Evolutionary conservation across 352 stramenopile genomes (phyloP).

Genomic region (Thalassiosira mediterranea): DNA sequence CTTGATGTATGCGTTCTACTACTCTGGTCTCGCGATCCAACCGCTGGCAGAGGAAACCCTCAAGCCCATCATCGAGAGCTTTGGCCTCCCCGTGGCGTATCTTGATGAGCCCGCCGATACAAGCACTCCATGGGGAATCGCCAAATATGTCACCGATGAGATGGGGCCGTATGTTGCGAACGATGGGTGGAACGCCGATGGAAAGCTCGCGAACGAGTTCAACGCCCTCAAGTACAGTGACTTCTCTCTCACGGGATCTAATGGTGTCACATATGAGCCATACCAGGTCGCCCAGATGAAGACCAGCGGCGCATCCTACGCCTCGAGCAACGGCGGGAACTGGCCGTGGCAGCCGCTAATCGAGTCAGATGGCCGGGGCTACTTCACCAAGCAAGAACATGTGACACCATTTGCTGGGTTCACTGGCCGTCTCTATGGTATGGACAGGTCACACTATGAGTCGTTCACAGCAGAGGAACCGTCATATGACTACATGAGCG

Average conservation of each 20-base stretch:
- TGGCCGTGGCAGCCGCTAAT: no score
- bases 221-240: constrained; percentile 5
- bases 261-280: background rate
- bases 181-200: constrained; percentile 13
- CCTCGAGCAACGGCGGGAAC: no score
- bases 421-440: no score
- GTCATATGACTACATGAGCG: no score
- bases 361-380: no score
- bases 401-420: no score
- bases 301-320: no score
- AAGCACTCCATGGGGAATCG: constrained; percentile 3
- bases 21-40: background rate
- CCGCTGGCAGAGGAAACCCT: background rate
- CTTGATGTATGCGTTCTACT: background rate
- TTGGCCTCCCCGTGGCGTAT: background rate
- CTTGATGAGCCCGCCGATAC: background rate
- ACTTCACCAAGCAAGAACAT: no score
- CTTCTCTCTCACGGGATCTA: background rate
- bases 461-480: no score
- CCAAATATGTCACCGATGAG: constrained; percentile 3
- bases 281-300: no score
- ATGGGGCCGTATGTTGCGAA: background rate
- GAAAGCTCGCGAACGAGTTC: constrained; percentile 8
- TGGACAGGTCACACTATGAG: no score
- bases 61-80: background rate